Percentiles rank a stretch among this genome's conserved stretches.
phyloP scores from a whole-genome alignment of 805 yeast species.

The Teunomyces aglyptinius region DNA sequence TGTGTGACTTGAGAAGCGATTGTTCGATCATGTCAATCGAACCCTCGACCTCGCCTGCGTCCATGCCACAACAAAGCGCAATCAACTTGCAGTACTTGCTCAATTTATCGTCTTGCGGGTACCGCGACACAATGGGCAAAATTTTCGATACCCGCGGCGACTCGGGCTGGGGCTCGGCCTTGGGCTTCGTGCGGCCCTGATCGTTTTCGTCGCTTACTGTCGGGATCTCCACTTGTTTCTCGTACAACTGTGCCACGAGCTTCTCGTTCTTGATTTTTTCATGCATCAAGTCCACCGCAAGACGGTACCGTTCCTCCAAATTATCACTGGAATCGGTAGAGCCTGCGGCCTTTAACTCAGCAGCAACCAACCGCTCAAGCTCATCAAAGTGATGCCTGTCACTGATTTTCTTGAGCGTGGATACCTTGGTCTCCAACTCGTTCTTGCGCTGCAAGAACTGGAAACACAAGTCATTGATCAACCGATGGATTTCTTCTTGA shows the following conservation, averaged over 20 bases:
- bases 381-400: constrained; percentile 10
- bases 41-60: constrained; percentile 37
- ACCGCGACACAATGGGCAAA: constrained; percentile 20
- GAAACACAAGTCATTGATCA: constrained; percentile 38
- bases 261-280: constrained; percentile 22
- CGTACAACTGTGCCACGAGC: constrained; percentile 17
- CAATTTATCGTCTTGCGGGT: constrained; percentile 31
- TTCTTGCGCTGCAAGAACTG: constrained; percentile 33
- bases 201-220: not conserved
- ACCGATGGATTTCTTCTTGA: constrained; percentile 40
- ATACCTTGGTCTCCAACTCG: constrained; percentile 19
- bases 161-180: not conserved
- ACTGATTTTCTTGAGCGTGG: constrained; percentile 9
- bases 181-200: not conserved
- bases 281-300: constrained; percentile 27
- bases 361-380: not conserved
- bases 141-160: constrained; percentile 11
- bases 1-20: constrained; percentile 27
- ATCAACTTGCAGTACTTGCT: constrained; percentile 41
- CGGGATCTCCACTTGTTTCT: constrained; percentile 23
- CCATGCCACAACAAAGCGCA: constrained; percentile 43
- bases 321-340: not conserved
- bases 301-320: constrained; percentile 13
- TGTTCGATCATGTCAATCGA: constrained; percentile 44
- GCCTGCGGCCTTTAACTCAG: not conserved